Conservation (phyloP, 208 protist genomes). For the Crithidia mellificae region DNA sequence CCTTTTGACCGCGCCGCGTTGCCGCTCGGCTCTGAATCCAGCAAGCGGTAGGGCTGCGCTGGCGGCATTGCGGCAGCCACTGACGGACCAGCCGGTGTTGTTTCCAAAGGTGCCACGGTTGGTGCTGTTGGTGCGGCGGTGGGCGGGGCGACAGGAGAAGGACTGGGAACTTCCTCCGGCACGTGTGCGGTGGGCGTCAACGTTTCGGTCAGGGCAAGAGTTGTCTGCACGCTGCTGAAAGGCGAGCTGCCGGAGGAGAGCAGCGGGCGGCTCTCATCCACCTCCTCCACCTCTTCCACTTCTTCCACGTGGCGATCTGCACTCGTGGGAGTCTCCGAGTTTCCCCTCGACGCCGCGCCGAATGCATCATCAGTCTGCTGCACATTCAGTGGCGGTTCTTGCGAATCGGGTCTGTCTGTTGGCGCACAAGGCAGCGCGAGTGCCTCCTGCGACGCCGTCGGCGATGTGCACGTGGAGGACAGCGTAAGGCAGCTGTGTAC, state of each 20-base stretch:
- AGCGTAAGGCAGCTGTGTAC: slow-evolving; percentile 29
- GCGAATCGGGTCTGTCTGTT: no score
- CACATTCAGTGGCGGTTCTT: no score
- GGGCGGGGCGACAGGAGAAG: no score
- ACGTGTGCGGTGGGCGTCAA: no score
- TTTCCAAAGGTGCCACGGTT: no score
- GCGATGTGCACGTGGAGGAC: slow-evolving; percentile 18
- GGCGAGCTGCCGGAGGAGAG: background rate
- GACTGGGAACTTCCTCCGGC: no score
- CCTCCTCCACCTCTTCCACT: no score
- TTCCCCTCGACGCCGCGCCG: no score
- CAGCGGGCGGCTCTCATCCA: background rate
- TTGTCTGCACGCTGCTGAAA: background rate
- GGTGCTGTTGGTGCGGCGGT: no score
- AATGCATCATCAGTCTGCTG: no score
- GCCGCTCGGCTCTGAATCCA: slow-evolving; percentile 22
- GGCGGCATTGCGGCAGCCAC: background rate
- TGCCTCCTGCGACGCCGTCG: background rate
- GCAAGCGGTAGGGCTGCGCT: background rate
- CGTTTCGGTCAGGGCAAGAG: background rate
- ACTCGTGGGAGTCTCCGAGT: no score
- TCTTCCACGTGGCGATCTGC: no score
- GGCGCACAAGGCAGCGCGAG: background rate
- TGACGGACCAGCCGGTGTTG: background rate
- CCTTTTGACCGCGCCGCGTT: background rate